Evolutionary conservation across 768 basidiomycete species (phyloP), one percentile per base, ranked within the genome.

Genomic region (Tremella mesenterica): DNA sequence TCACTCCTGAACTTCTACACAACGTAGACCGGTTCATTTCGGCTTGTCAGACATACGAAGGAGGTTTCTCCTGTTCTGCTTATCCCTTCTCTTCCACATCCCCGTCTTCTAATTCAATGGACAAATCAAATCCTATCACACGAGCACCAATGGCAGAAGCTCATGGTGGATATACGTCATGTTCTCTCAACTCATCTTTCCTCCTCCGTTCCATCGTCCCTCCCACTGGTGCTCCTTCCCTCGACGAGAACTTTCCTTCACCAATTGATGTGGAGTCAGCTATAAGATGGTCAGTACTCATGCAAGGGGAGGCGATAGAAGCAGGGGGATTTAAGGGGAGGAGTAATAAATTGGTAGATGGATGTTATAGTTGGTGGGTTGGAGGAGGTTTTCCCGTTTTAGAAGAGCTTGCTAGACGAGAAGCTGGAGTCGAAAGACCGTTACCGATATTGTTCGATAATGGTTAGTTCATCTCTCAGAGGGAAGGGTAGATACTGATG

Each of bases 291-390:
- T 78, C 85, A 2, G 83, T 81, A 3, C 77, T 83, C 39, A 85
- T 95, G 83, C 93, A 97, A 69, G 91, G 89, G 0, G 73, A 75
- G 1, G 83, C 83, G 38, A 78, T 80, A 10, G 93, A 97, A 67
- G 77, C 90, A 8, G 93, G 91, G 2, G 95, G 95, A 1, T 97
- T 99, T 75, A 80, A 79, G 51, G 95, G 95, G 0, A 77, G 95
- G 49, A 88, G 89, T 59, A 99, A 97, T 71, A 99, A 99, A 72
- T 80, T 99, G n/a, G 93, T 99, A 0, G 95, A 99, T 64, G 95
- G 93, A 3, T 99, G 95, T 73, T 99, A 99, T 73, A 84, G 86
- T n/a, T 99, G 95, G 95, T 99, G 93, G 95, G 87, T 89, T 21
- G 95, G 88, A 1, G 92, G 92, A 0, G 79, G 85, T 14, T 88